Evolutionary conservation across 129 eudicot genomes (phyloP).

Genomic region (Arctium lappa): DNA sequence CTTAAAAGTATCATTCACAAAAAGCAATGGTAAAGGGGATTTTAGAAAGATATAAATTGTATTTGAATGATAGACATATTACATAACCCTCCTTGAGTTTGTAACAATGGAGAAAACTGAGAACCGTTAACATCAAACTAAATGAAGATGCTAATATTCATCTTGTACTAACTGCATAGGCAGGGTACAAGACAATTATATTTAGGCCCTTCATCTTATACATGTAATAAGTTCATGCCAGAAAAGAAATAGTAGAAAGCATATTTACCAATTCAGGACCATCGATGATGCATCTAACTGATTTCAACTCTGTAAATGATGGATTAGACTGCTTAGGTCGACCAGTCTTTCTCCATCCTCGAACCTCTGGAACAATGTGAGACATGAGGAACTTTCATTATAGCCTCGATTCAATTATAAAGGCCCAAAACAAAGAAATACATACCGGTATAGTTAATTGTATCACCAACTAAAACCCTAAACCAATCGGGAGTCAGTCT

Average conservation of each 20-base stretch:
- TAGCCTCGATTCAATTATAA: not conserved
- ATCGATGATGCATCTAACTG: not conserved
- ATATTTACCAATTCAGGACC: not conserved
- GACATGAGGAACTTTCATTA: not conserved
- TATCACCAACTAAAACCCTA: slow-evolving; percentile 2
- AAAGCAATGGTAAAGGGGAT: not conserved
- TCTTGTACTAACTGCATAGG: not conserved
- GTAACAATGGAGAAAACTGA: not conserved
- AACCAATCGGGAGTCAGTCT: slow-evolving; percentile 12
- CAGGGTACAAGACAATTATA: not conserved
- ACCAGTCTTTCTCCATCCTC: slow-evolving; percentile 20
- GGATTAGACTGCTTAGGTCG: not conserved
- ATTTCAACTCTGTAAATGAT: slow-evolving; percentile 1
- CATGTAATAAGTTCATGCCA: not conserved
- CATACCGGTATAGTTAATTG: slow-evolving; percentile 15
- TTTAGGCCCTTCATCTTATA: not conserved
- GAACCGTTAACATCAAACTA: no score
- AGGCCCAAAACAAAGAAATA: not conserved
- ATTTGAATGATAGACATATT: not conserved
- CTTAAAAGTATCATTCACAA: not conserved
- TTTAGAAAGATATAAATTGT: not conserved
- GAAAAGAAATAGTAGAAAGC: not conserved
- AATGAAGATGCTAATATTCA: no score
- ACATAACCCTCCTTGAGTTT: not conserved
- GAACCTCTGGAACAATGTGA: not conserved